These are phyloP conservation scores for Colletotrichum siamense DNA, from an alignment of 2,329 filamentous ascomycete species.

Conservation along the genomic window DNA sequence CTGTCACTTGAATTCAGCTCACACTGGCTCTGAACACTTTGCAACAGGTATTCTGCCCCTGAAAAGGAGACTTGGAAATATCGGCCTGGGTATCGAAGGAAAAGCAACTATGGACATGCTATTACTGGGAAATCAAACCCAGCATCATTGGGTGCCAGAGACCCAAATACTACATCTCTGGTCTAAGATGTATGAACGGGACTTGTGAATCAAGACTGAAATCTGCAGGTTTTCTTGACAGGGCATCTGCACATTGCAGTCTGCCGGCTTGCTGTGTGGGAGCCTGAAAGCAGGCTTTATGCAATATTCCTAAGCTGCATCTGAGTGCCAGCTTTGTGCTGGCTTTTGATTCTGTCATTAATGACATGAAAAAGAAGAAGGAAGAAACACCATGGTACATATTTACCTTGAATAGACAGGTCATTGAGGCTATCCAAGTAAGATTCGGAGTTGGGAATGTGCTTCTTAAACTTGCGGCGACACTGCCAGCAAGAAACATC, in stretches of 20 bases:
- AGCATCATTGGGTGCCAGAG: not conserved
- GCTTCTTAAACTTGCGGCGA: too few relatives aligned
- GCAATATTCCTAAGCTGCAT: not conserved
- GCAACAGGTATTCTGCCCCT: not conserved
- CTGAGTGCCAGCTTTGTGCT: not conserved
- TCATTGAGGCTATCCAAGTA: fast-evolving
- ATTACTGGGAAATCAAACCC: too few relatives aligned
- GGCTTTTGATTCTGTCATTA: fast-evolving
- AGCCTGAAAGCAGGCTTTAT: not conserved
- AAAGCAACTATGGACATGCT: too few relatives aligned
- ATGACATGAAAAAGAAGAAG: not conserved
- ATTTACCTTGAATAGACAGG: not conserved
- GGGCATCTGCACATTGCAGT: not conserved
- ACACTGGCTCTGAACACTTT: not conserved
- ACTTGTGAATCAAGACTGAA: not conserved
- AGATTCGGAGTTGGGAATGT: not conserved
- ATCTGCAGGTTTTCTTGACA: fast-evolving
- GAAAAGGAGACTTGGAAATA: not conserved
- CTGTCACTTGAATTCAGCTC: not conserved
- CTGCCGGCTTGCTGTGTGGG: not conserved
- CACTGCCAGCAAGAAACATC: not conserved
- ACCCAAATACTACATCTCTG: not conserved
- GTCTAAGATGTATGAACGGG: not conserved
- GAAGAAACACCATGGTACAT: not conserved
- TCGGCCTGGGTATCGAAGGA: not conserved